Base-by-base conservation (phyloP, 306 rosid genomes). In the Gillenia trifoliata region DNA sequence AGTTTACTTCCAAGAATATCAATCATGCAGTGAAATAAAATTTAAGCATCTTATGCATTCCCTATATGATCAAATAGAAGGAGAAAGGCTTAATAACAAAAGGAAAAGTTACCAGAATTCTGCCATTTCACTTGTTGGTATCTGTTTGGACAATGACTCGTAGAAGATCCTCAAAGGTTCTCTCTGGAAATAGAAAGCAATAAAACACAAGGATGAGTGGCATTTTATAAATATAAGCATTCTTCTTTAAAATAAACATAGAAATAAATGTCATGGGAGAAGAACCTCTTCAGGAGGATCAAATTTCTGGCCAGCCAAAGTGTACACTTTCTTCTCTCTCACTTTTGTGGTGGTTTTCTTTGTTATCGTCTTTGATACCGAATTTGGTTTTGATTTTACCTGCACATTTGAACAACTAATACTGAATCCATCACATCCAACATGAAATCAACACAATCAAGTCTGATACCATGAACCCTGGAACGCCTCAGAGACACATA, bases 231-330 rank as follows among this genome's bases (percentile, higher is more conserved):
- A 70, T 31, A 70, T 52, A 66, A 22, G 22, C 72, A 78, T 41
- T 59, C 20, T 23, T 68, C 68, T 33, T 23, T 26, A 34, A 45
- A 79, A 66, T 22, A 81, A 76, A 25, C 10, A 83, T 16, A 23
- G 2, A 22, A 57, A 34, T 49, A 82, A n/a, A 49, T 49, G 43
- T 28, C 57, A 71, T 33, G 25, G 65, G 63, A 31, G 77, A 67
- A 60, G 79, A 67, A 93, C 98, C 98, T 89, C 94, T 83, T 91
- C 96, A 28, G 98, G 98, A 77, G 93, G 90, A 79, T 93, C 98
- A 78, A 33, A 90, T 82, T 85, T 91, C 90, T 93, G 98, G 78
- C 98, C 98, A 52, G 96, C 77, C 79, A 93, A 72, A 83, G 80
- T 88, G 71, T 78, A 93, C 5, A 89, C 91, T 78, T 93, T 93